Evolutionary conservation across 805 yeast genomes (phyloP).

Genomic region (Pichia eremophila): DNA sequence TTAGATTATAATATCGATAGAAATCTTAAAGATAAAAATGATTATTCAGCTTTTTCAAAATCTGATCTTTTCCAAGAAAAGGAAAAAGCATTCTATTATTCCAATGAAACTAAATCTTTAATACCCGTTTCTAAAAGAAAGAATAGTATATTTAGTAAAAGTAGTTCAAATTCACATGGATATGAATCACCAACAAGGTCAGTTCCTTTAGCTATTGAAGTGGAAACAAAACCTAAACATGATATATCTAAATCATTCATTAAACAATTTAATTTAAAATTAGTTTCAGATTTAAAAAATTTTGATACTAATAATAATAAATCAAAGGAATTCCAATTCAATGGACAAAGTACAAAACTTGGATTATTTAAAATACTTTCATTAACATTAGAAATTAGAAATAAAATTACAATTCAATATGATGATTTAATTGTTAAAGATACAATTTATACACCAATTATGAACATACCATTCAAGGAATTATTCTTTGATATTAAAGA

Average conservation of each 20-base stretch:
- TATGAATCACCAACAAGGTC: slow-evolving; percentile 1
- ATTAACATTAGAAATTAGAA: not conserved
- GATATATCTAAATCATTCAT: not conserved
- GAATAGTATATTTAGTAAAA: too few relatives aligned
- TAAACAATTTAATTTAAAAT: not conserved
- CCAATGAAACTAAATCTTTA: not conserved
- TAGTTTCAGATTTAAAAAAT: not conserved
- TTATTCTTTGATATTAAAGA: slow-evolving; percentile 1
- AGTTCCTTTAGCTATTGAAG: not conserved
- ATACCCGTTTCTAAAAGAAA: not conserved
- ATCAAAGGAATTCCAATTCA: slow-evolving; percentile 3
- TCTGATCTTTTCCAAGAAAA: not conserved
- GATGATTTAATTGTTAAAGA: not conserved
- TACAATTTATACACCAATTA: not conserved
- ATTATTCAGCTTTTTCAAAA: not conserved
- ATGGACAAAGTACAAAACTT: slow-evolving; percentile 5
- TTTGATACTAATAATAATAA: not conserved
- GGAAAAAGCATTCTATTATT: slow-evolving; percentile 2
- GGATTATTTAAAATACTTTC: not conserved
- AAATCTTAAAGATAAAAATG: not conserved
- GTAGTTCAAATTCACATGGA: not conserved
- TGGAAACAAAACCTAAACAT: not conserved
- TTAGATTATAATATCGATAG: not conserved
- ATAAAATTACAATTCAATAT: not conserved
- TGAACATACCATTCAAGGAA: not conserved